A percentile compares a stretch with the other conserved stretches of the same genome.
Evolutionary conservation across 768 basidiomycete species (phyloP).

Genomic region (Boletus rubropictus): DNA sequence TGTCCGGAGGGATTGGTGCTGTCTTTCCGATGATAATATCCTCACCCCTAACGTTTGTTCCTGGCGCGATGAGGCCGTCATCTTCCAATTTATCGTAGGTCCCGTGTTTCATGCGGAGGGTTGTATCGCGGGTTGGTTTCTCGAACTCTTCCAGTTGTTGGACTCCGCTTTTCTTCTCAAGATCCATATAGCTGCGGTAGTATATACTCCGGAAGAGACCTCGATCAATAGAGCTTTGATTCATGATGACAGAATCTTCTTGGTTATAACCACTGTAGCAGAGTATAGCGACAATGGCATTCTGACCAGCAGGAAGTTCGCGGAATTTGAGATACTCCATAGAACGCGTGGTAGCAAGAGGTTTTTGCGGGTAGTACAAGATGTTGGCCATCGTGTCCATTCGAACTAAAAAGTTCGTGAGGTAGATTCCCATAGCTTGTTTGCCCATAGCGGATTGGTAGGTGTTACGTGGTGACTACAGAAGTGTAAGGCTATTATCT

Average conservation of each 20-base stretch:
- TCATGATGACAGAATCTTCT: constrained; percentile 99
- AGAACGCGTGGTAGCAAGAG: constrained; percentile 94
- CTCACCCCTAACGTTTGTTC: constrained; percentile 90
- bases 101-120: constrained; percentile 94
- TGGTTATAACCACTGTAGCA: constrained; percentile 99
- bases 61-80: constrained; percentile 93
- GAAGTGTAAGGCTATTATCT: constrained; percentile 4
- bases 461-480: constrained; percentile 96
- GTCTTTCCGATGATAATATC: constrained; percentile 99
- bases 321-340: constrained; percentile 99
- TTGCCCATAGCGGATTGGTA: constrained; percentile 99
- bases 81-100: constrained; percentile 98
- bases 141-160: constrained; percentile 94
- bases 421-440: constrained; percentile 98
- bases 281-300: constrained; percentile 95
- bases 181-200: constrained; percentile 97
- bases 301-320: constrained; percentile 98
- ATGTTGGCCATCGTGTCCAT: constrained; percentile 99
- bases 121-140: constrained; percentile 89
- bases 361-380: constrained; percentile 98
- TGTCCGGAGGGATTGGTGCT: constrained; percentile 92
- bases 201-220: constrained; percentile 98
- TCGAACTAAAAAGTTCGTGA: constrained; percentile 96
- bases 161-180: constrained; percentile 94
- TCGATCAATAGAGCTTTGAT: constrained; percentile 96